Percentiles rank a stretch among this genome's conserved stretches.
These are phyloP conservation scores for Fusarium odoratissimum DNA, from an alignment of 2,329 filamentous ascomycete species.

Conservation along the genomic window DNA sequence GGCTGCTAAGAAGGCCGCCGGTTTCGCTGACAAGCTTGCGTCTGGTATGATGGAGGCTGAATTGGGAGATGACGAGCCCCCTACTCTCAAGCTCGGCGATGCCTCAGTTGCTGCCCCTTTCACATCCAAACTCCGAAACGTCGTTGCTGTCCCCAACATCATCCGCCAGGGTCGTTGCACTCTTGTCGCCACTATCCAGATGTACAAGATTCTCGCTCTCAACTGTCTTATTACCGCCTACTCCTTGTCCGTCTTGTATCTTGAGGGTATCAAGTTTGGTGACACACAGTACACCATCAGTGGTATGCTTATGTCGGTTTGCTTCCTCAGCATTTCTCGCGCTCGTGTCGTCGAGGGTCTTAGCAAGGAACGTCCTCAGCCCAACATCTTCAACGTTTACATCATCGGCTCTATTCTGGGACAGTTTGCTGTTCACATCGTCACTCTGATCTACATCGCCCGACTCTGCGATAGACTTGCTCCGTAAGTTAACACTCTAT, in stretches of 20 bases:
- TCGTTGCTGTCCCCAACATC: constrained; percentile 97
- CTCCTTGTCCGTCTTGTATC: constrained; percentile 93
- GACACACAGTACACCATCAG: constrained; percentile 98
- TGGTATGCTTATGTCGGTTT: constrained; percentile 99
- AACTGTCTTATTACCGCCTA: constrained; percentile 99
- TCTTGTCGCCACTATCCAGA: constrained; percentile 97
- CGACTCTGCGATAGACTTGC: constrained; percentile 87
- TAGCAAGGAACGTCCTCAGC: constrained; percentile 96
- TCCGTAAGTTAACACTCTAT: constrained; percentile 70
- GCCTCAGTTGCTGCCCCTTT: constrained; percentile 97
- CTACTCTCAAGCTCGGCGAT: constrained; percentile 95
- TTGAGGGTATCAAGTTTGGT: constrained; percentile 99
- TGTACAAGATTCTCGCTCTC: constrained; percentile 99
- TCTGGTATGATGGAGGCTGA: constrained; percentile 90
- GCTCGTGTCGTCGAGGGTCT: constrained; percentile 95
- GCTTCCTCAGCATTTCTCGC: constrained; percentile 98
- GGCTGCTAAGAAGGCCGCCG: constrained; percentile 77
- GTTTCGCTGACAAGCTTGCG: constrained; percentile 87
- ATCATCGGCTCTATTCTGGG: constrained; percentile 98
- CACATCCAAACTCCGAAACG: constrained; percentile 96
- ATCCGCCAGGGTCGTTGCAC: constrained; percentile 98
- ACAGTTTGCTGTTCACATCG: constrained; percentile 96
- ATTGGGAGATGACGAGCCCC: constrained; percentile 88
- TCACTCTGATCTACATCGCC: constrained; percentile 92
- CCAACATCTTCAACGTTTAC: constrained; percentile 99